These are phyloP conservation scores for Metrosideros polymorpha DNA, from an alignment of 441 rosid species.

Conservation along the genomic window DNA sequence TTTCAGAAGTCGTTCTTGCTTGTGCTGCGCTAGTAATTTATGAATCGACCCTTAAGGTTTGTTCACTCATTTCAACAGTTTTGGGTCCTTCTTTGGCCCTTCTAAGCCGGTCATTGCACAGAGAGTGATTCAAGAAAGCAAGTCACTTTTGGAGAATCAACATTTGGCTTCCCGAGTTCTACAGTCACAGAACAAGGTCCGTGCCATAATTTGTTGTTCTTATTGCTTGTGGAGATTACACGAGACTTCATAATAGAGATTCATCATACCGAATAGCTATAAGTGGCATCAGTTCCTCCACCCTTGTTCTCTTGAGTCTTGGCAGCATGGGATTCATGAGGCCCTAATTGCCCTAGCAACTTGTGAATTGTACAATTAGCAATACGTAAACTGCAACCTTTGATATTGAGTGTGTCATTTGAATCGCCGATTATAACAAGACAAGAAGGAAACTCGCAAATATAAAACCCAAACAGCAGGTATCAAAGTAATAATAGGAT, in stretches of 20 bases:
- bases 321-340: neutral
- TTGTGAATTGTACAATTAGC: neutral
- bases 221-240: neutral
- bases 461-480: neutral
- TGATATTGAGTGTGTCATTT: neutral
- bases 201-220: constrained; percentile 1
- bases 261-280: neutral
- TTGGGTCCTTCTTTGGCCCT: constrained; percentile 94
- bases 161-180: constrained; percentile 27
- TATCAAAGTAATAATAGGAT: neutral
- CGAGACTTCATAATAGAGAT: neutral
- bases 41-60: neutral
- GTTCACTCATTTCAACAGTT: constrained; percentile 32
- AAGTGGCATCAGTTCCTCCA: neutral
- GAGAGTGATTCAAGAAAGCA: constrained; percentile 95
- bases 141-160: constrained; percentile 68
- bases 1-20: neutral
- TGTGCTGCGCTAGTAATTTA: neutral
- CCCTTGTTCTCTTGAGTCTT: neutral
- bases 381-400: neutral
- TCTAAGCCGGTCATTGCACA: constrained; percentile 83
- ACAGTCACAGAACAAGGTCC: constrained; percentile 31
- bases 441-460: neutral
- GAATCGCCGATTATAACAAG: neutral
- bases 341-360: neutral